Evolutionary conservation across 2,329 filamentous ascomycete species (phyloP).

Genomic region (Aspergillus sp.): DNA sequence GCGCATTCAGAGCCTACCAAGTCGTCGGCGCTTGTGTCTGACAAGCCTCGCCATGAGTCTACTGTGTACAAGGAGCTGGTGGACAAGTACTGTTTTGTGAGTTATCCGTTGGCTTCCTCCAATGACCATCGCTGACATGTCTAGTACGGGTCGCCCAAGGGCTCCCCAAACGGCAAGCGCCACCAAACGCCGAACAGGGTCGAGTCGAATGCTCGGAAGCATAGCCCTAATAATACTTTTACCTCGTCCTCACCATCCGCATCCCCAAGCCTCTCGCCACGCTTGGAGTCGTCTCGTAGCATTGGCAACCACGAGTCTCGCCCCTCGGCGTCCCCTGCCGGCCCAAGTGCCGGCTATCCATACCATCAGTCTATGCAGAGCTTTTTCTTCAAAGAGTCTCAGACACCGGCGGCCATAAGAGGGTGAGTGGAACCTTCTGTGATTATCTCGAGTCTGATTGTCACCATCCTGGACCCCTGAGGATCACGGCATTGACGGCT

Average conservation of each 20-base stretch:
- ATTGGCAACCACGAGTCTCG: constrained; percentile 22
- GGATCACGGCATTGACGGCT: constrained; percentile 10
- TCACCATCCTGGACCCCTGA: constrained; percentile 2
- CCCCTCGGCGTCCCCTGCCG: constrained; percentile 32
- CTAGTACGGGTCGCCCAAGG: constrained; percentile 7
- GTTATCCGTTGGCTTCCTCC: constrained; percentile 29
- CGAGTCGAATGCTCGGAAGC: not conserved
- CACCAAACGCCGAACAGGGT: not conserved
- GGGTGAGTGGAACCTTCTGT: constrained; percentile 19
- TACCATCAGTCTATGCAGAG: constrained; percentile 34
- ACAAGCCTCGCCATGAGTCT: constrained; percentile 66
- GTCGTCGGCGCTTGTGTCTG: constrained; percentile 47
- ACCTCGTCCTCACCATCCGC: constrained; percentile 9
- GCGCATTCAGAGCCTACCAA: constrained; percentile 24
- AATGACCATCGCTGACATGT: no score
- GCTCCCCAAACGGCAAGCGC: constrained; percentile 1
- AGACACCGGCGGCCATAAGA: constrained; percentile 35
- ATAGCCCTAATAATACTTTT: constrained; percentile 1
- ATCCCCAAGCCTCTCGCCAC: constrained; percentile 19
- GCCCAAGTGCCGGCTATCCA: constrained; percentile 34
- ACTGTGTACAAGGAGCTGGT: constrained; percentile 93
- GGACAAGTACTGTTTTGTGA: constrained; percentile 94
- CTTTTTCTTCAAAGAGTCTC: constrained; percentile 37
- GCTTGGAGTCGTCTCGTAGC: constrained; percentile 10
- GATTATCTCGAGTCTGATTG: constrained; percentile 8